Evolutionary conservation across 2,329 filamentous ascomycete species (phyloP).

Genomic region (Scytalidium sp.): DNA sequence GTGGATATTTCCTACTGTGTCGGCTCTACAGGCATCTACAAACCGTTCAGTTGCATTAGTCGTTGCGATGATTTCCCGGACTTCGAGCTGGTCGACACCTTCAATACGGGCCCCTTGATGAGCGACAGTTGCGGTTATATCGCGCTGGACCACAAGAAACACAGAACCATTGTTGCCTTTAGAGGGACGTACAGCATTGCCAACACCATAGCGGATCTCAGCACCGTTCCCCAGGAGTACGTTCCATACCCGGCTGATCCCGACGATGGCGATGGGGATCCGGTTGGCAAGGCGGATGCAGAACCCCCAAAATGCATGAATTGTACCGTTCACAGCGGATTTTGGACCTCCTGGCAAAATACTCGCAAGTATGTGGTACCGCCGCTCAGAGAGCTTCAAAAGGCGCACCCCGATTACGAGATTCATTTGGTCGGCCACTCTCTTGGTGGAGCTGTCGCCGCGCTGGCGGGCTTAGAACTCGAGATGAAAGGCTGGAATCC

Average conservation of each 20-base stretch:
- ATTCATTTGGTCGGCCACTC: constrained; percentile 83
- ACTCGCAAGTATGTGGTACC: constrained; percentile 69
- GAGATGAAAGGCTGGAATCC: constrained; percentile 71
- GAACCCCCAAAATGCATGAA: constrained; percentile 63
- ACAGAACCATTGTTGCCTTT: constrained; percentile 79
- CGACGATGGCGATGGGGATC: constrained; percentile 18
- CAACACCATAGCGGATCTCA: constrained; percentile 87
- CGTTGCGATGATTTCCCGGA: constrained; percentile 80
- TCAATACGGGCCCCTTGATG: constrained; percentile 84
- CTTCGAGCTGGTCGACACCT: constrained; percentile 76
- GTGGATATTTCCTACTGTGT: constrained; percentile 97
- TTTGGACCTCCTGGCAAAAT: constrained; percentile 79
- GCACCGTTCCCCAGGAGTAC: constrained; percentile 86
- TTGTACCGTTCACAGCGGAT: constrained; percentile 91
- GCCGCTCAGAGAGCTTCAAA: constrained; percentile 56
- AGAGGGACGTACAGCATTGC: constrained; percentile 91
- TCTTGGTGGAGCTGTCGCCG: constrained; percentile 87
- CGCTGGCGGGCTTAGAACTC: constrained; percentile 81
- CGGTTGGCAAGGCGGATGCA: neutral
- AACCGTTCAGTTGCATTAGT: constrained; percentile 81
- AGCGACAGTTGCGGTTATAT: constrained; percentile 94
- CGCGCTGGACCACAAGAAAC: constrained; percentile 68
- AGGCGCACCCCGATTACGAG: constrained; percentile 65
- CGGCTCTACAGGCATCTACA: constrained; percentile 74
- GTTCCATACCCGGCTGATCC: constrained; percentile 68